These are phyloP conservation scores for Calonectria pauciramosa DNA, from an alignment of 2,329 filamentous ascomycete species.

Conservation along the genomic window DNA sequence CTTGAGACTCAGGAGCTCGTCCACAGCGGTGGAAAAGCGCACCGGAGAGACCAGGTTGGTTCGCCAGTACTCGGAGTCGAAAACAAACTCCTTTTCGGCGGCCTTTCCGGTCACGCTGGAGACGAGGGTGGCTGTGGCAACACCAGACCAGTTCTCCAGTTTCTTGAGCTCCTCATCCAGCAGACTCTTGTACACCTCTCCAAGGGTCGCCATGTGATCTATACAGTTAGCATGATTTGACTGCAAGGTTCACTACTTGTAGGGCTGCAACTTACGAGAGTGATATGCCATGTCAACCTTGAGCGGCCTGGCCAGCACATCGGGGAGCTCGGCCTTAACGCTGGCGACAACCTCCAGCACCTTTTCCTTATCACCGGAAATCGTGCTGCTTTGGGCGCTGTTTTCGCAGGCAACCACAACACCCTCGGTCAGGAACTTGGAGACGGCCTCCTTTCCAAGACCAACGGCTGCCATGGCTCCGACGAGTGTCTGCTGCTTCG, in stretches of 20 bases:
- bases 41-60: conserved; percentile 49
- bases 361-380: conserved; percentile 27
- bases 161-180: conserved; percentile 25
- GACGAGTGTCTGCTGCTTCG: conserved; percentile 11
- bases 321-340: conserved; percentile 47
- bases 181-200: conserved; percentile 39
- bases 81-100: conserved; percentile 28
- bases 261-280: conserved; percentile 40
- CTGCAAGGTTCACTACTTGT: not conserved
- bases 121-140: conserved; percentile 26
- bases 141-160: conserved; percentile 12
- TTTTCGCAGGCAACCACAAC: conserved; percentile 56
- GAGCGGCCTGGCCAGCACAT: conserved; percentile 49
- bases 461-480: conserved; percentile 58
- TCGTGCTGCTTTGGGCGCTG: conserved; percentile 50
- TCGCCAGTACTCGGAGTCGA: conserved; percentile 45
- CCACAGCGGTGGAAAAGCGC: conserved; percentile 38
- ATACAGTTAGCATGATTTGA: not conserved
- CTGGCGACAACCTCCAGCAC: conserved; percentile 44
- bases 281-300: conserved; percentile 59
- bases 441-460: conserved; percentile 48
- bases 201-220: conserved; percentile 49
- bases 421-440: conserved; percentile 40
- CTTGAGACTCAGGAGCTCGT: conserved; percentile 2
- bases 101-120: conserved; percentile 49